Evolutionary conservation across 495 filamentous ascomycete species (phyloP), one percentile per base, ranked within the genome.

Genomic region (Penicillium flavigenum): DNA sequence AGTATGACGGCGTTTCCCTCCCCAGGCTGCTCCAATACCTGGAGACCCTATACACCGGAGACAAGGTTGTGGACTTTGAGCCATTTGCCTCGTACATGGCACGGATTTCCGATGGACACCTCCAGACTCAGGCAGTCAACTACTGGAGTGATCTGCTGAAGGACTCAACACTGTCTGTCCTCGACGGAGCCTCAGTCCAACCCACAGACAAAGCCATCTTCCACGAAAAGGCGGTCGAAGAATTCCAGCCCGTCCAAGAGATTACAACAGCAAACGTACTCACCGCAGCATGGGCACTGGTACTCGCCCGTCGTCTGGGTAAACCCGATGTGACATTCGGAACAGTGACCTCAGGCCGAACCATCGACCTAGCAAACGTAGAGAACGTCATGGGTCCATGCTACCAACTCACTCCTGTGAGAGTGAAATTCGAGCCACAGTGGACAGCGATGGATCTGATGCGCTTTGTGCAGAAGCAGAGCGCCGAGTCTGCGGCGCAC

Each of bases 1-100:
- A 86, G 47, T 89, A 89, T 63, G 86, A 89, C 56, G 86, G 83
- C 27, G 75, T 87, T 3, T 88, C 79, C 44, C 78, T 89, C 1
- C 83, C 86, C 3, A 70, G 69, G 8, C 68, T 88, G 0, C 75
- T 87, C 8, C 60, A 71, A 16, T 78, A 85, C 12, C 67, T 82
- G 8, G 68, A 77, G 31, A 67, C 64, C 0, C 58, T 76, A 2
- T 86, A 83, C 68, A 51, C 57, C 2, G 74, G 75, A 26, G 47
- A 63, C 4, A 50, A 52, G 0, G 56, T 79, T 6, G 46, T 66
- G 0, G 49, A 62, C 17, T 64, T 70, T n/a, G 63, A 68, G 27
- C 80, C 82, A 6, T 87, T 86, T 62, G 79, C 82, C 0, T 60
- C 72, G 6, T 87, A 84, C 63, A 63, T 84, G 19, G 65, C 68